Base-by-base conservation (phyloP, 192 early-diverging fungal species). In the Lobosporangium transversale region DNA sequence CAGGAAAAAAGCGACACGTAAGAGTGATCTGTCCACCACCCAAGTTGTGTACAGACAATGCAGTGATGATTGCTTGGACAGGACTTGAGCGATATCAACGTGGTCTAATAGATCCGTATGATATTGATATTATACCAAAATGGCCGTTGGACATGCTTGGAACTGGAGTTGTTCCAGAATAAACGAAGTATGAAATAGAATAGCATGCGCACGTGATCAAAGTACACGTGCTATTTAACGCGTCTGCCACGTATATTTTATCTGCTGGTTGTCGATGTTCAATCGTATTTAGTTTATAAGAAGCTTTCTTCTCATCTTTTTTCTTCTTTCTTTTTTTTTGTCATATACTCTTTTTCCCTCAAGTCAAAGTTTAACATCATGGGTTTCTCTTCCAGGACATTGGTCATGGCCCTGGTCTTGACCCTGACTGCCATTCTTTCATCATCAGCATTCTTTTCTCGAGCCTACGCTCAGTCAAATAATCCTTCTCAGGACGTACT, bases 51-150 rank as follows among this genome's bases (percentile, higher is more conserved):
- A 89, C 92, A 4, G 92, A 94, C 70, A 94, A 94, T 78, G 92
- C 89, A 33, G 91, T 89, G 27, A 94, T 94, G 92, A 87, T 94
- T 78, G 92, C 92, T 3, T 94, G 92, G 92, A 83, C 91, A 8
- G 92, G 92, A n/a, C 26, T 92, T 9, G 92, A 94, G 73, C 80
- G 92, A 20, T 83, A 88, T 58, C 81, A 83, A 51, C 62, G 60
- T 20, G 89, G 90, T 3, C 81, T 92, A 61, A 66, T 90, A 0
- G 90, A 92, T 70, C 76, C 84, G 32, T 94, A 92, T 80, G 84
- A 83, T 33, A 89, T 94, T 36, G 87, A 87, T 26, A 89, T 88
- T 58, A 84, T 91, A 52, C 92, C 91, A 56, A 86, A 84, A 68
- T 94, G 92, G 92, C 88, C 91, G 17, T 70, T 94, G 11, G 87